Evolutionary conservation across 2,329 filamentous ascomycete genomes (phyloP).

Genomic region (Penicillium nordicum): DNA sequence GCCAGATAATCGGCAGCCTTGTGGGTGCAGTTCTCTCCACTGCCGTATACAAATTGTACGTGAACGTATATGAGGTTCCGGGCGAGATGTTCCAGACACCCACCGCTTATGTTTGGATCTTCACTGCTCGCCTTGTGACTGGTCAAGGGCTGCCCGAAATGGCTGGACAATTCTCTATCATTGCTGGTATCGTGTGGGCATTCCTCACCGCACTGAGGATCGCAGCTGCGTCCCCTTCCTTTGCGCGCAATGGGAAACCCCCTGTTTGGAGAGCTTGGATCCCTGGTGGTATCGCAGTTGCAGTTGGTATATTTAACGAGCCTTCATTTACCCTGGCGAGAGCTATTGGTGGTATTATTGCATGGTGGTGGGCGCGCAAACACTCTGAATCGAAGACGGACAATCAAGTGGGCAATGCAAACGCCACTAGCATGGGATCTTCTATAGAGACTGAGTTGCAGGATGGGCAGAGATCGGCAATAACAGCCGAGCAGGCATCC

Average conservation of each 20-base stretch:
- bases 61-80: conserved; percentile 82
- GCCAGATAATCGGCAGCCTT: conserved; percentile 85
- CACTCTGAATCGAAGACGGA: conserved; percentile 16
- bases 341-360: conserved; percentile 71
- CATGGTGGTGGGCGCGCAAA: conserved; percentile 70
- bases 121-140: conserved; percentile 88
- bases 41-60: conserved; percentile 84
- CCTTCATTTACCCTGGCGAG: conserved; percentile 91
- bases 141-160: conserved; percentile 81
- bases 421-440: not conserved
- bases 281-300: conserved; percentile 83
- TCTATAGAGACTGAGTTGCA: not conserved
- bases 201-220: conserved; percentile 68
- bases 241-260: conserved; percentile 32
- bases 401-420: not conserved
- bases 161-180: conserved; percentile 75
- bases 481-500: conserved; percentile 42
- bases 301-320: conserved; percentile 97
- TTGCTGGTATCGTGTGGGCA: conserved; percentile 71
- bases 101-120: conserved; percentile 95
- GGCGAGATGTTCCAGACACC: conserved; percentile 89
- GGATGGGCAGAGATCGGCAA: not conserved
- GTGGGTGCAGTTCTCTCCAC: conserved; percentile 83
- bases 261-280: conserved; percentile 68
- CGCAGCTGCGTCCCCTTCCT: conserved; percentile 39